Base-by-base conservation (phyloP, 176 grass and related monocot species). In the Thinopyrum elongatum region DNA sequence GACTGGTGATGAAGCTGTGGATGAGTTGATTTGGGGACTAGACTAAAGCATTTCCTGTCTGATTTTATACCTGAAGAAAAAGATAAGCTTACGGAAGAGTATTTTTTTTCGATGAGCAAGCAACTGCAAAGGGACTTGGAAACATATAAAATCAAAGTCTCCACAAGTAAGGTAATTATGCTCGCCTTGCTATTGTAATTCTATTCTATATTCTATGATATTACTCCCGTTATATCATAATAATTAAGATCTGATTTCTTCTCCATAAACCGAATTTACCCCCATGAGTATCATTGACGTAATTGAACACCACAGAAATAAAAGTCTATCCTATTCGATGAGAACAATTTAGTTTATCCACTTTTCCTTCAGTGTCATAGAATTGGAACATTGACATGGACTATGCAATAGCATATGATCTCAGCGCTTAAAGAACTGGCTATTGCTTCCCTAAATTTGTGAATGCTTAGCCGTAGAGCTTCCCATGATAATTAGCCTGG, bases 1-100 rank as follows among this genome's bases (percentile, higher is more conserved):
- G 59, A 80, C 7, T 42, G 36, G 10, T 65, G 57, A 64, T 6
- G n/a, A 64, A 41, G 4, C 3, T 29, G 14, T 63, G 14, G 77
- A 11, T 64, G 77, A 80, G 25, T 17, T 80, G 7, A 7, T 80
- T 7, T 80, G 59, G 77, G 77, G 77, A 7, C 23, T 80, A 79
- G 77, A 7, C 23, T 80, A 79, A 80, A 80, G 35, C 15, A 42
- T 64, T 14, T 80, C 35, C n/a, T 80, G 14, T 13, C 16, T 65
- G n/a, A 28, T 11, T 80, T 79, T 80, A 28, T 80, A 63, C 22
- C 35, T 2, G 12, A 80, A 38, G 59, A 80, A 19, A 10, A 1
- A 22, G 4, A 42, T 16, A 28, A 80, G 60, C 2, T 80, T 28
- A 80, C 35, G 2, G 1, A 17, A 2, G 14, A 44, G 1, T 80